Conservation (phyloP, 2,329 filamentous ascomycete genomes). For the Pseudogymnoascus destructans region DNA sequence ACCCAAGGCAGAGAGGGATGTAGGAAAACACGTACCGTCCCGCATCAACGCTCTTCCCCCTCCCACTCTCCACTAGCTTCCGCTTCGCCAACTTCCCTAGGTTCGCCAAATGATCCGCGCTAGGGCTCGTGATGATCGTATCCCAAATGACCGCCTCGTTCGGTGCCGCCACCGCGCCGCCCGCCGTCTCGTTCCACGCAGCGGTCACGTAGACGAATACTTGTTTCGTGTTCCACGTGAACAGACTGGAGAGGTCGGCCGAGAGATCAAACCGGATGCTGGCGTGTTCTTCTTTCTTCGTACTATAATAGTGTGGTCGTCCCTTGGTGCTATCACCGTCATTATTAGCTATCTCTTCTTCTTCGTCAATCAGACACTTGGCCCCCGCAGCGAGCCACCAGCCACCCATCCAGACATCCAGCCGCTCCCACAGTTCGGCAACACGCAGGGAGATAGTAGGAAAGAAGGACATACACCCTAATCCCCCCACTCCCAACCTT, state of each 20-base stretch:
- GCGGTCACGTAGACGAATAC: constrained; percentile 93
- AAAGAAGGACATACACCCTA: constrained; percentile 55
- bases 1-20: background rate
- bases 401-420: no score
- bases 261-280: constrained; percentile 88
- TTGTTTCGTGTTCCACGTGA: constrained; percentile 99
- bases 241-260: constrained; percentile 79
- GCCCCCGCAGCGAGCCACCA: no score
- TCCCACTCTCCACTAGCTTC: constrained; percentile 46
- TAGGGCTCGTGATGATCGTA: constrained; percentile 69
- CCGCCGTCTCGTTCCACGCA: constrained; percentile 38
- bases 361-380: no score
- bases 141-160: constrained; percentile 92
- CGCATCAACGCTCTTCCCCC: constrained; percentile 45
- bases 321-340: constrained; percentile 93
- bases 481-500: constrained; percentile 50
- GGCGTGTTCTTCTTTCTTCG: constrained; percentile 90
- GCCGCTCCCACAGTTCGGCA: no score
- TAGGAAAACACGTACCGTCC: constrained; percentile 18
- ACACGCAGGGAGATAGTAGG: background rate
- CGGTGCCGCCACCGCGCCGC: constrained; percentile 25
- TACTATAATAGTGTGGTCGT: constrained; percentile 88
- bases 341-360: constrained; percentile 28
- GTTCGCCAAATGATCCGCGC: constrained; percentile 46
- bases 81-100: constrained; percentile 42